These are phyloP conservation scores for sweet orange (Citrus sinensis) DNA, from an alignment of 345 rosid genomes.

Conservation along the genomic window DVS_A1.0 CM039162.1:26180001-26180500, in stretches of 20 bases:
- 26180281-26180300: not conserved
- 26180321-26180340: not conserved
- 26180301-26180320: not conserved
- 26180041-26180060: not conserved
- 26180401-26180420: too few species aligned
- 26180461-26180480: not conserved
- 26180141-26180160: not conserved
- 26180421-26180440: not conserved
- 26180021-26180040: not conserved
- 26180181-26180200: not conserved
- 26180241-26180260: not conserved
- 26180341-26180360: not conserved
- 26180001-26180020: not conserved
- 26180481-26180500: not conserved
- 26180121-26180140: not conserved
- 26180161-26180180: not conserved
- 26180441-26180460: too few species aligned
- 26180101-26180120: not conserved
- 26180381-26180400: not conserved
- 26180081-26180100: not conserved
- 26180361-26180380: not conserved
- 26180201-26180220: not conserved
- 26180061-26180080: not conserved
- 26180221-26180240: not conserved
- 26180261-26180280: constrained; percentile 11